Conservation (phyloP, 331 rosid species). For the Pyrus hybrid region DNA sequence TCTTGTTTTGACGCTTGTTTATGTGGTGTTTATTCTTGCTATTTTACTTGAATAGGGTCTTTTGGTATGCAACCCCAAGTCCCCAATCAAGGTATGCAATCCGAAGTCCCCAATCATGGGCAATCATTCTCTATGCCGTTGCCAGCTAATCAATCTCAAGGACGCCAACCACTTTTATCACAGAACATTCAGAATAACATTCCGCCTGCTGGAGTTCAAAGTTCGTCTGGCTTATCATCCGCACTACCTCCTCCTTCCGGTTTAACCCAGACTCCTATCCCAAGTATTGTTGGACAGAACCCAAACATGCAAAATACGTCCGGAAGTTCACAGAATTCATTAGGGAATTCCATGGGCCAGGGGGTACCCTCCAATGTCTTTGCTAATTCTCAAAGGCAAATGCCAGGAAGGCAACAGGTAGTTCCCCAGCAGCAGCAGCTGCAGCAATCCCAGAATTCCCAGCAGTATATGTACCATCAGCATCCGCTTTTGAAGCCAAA, state of each 20-base stretch:
- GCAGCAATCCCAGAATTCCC: slow-evolving; percentile 51
- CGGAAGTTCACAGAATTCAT: slow-evolving; percentile 47
- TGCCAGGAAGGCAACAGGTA: slow-evolving; percentile 72
- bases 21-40: background rate
- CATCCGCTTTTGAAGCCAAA: slow-evolving; percentile 60
- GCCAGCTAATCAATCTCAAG: slow-evolving; percentile 49
- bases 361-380: slow-evolving; percentile 58
- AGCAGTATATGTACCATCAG: slow-evolving; percentile 44
- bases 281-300: slow-evolving; percentile 60
- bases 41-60: slow-evolving; percentile 33
- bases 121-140: slow-evolving; percentile 46
- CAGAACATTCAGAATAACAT: slow-evolving; percentile 65
- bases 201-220: slow-evolving; percentile 44
- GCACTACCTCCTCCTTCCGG: slow-evolving; percentile 50
- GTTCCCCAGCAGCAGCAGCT: slow-evolving; percentile 56
- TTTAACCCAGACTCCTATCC: slow-evolving; percentile 49
- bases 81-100: slow-evolving; percentile 33
- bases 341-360: slow-evolving; percentile 60
- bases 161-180: slow-evolving; percentile 56
- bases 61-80: slow-evolving; percentile 47
- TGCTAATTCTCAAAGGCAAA: slow-evolving; percentile 52
- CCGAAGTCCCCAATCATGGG: slow-evolving; percentile 45
- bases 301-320: slow-evolving; percentile 52
- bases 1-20: background rate
- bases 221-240: slow-evolving; percentile 33